phyloP scores from a whole-genome alignment of 1,284 basidiomycete species.

The Lignosus rhinocerotis region DNA sequence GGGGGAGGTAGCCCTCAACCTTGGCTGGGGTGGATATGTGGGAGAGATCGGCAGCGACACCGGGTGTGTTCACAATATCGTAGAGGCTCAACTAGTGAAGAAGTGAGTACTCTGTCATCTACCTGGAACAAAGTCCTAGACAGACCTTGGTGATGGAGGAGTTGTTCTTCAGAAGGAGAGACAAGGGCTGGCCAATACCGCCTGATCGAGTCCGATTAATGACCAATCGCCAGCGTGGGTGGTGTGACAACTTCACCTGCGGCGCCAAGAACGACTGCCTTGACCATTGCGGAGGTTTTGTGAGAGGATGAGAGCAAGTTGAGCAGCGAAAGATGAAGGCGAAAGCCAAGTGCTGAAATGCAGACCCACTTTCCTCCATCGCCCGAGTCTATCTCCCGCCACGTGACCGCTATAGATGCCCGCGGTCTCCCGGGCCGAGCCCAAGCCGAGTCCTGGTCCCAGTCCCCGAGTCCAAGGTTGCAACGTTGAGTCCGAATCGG shows the following conservation, averaged over 20 bases:
- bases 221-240: not conserved
- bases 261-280: constrained; percentile 92
- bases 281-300: constrained; percentile 56
- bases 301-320: constrained; percentile 11
- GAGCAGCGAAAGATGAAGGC: constrained; percentile 12
- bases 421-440: too few relatives aligned
- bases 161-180: constrained; percentile 88
- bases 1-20: constrained; percentile 73
- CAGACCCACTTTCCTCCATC: not conserved
- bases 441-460: too few relatives aligned
- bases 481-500: too few relatives aligned
- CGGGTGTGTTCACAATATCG: constrained; percentile 97
- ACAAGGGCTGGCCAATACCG: constrained; percentile 92
- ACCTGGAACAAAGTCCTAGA: not conserved
- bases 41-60: constrained; percentile 93
- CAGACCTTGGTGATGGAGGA: constrained; percentile 75
- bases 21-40: constrained; percentile 84
- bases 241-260: constrained; percentile 55
- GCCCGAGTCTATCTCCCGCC: constrained; percentile 12
- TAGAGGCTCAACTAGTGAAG: constrained; percentile 73
- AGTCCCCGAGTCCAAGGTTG: too few relatives aligned
- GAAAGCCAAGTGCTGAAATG: not conserved
- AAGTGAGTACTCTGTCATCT: not conserved
- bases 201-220: constrained; percentile 43
- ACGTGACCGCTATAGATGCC: constrained; percentile 19